These are phyloP conservation scores for Waltergamsia citrina DNA, from an alignment of 2,329 filamentous ascomycete genomes.

Conservation along the genomic window DNA sequence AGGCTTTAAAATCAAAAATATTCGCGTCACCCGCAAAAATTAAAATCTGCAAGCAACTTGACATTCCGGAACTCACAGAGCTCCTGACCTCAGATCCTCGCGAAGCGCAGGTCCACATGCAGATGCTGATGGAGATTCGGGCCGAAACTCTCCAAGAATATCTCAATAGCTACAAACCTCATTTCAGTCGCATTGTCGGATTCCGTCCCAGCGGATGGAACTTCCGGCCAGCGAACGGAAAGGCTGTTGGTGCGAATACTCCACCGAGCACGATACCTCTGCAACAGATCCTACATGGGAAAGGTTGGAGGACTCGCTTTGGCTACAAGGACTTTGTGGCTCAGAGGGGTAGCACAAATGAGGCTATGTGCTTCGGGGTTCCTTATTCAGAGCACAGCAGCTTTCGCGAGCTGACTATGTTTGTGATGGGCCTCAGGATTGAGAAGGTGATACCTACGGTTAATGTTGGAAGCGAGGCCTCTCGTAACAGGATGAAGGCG, in stretches of 20 bases:
- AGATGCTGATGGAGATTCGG: slow-evolving; percentile 86
- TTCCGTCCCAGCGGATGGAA: slow-evolving; percentile 94
- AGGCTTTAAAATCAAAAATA: slow-evolving; percentile 78
- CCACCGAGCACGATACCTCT: slow-evolving; percentile 40
- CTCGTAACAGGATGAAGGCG: slow-evolving; percentile 49
- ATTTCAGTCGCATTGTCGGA: slow-evolving; percentile 80
- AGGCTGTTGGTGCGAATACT: slow-evolving; percentile 43
- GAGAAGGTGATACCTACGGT: slow-evolving; percentile 90
- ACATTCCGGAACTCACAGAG: slow-evolving; percentile 70
- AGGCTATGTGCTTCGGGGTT: slow-evolving; percentile 84
- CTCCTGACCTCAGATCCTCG: slow-evolving; percentile 71
- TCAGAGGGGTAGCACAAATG: slow-evolving; percentile 73
- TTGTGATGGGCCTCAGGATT: slow-evolving; percentile 78
- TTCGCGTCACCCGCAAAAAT: slow-evolving; percentile 79
- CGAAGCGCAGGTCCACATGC: slow-evolving; percentile 95
- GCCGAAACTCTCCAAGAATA: slow-evolving; percentile 89
- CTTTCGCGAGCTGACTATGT: slow-evolving; percentile 89
- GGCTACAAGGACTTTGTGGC: slow-evolving; percentile 62
- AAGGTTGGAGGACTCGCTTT: slow-evolving; percentile 70
- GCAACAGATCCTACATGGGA: slow-evolving; percentile 41
- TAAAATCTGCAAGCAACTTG: slow-evolving; percentile 73
- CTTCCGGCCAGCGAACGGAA: slow-evolving; percentile 58
- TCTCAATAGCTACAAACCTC: slow-evolving; percentile 65
- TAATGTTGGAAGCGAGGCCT: slow-evolving; percentile 57
- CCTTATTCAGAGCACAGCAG: slow-evolving; percentile 95